These are phyloP conservation scores for Psilocybe tampanensis DNA, from an alignment of 768 basidiomycete genomes.

Conservation along the genomic window DNA sequence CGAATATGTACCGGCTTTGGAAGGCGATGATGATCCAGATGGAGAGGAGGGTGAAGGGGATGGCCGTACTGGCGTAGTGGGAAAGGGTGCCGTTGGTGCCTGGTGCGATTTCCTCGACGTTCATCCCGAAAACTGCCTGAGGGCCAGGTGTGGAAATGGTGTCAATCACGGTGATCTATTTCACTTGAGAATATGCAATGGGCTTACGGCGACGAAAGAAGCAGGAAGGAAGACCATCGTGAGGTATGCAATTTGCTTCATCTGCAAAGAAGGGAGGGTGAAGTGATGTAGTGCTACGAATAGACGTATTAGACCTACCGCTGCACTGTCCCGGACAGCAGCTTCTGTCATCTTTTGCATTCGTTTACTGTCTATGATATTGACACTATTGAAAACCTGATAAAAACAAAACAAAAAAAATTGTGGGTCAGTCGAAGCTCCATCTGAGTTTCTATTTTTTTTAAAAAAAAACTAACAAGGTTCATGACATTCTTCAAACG, in stretches of 20 bases:
- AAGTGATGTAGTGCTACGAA: background rate
- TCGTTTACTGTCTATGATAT: slow-evolving; percentile 44
- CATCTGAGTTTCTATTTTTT: background rate
- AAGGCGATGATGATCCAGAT: slow-evolving; percentile 60
- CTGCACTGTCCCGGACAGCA: slow-evolving; percentile 33
- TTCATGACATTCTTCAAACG: slow-evolving; percentile 52
- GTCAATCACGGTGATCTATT: no score
- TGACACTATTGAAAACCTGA: slow-evolving; percentile 50
- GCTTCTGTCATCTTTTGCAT: slow-evolving; percentile 45
- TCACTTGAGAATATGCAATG: background rate
- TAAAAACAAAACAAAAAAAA: background rate
- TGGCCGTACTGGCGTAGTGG: slow-evolving; percentile 44
- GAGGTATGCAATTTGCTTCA: slow-evolving; percentile 51
- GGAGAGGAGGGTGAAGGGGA: slow-evolving; percentile 50
- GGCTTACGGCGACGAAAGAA: slow-evolving; percentile 39
- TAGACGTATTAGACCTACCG: slow-evolving; percentile 5
- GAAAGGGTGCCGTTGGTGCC: slow-evolving; percentile 38
- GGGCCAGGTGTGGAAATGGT: background rate
- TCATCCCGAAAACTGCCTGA: slow-evolving; percentile 43
- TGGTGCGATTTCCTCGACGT: slow-evolving; percentile 39
- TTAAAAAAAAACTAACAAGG: slow-evolving; percentile 32
- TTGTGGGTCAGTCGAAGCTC: background rate
- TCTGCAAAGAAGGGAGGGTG: slow-evolving; percentile 18
- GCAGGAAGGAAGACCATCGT: slow-evolving; percentile 59
- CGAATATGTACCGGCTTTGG: slow-evolving; percentile 45